Evolutionary conservation across 2,329 filamentous ascomycete genomes (phyloP).

Genomic region (Fonsecaea pedrosoi): DNA sequence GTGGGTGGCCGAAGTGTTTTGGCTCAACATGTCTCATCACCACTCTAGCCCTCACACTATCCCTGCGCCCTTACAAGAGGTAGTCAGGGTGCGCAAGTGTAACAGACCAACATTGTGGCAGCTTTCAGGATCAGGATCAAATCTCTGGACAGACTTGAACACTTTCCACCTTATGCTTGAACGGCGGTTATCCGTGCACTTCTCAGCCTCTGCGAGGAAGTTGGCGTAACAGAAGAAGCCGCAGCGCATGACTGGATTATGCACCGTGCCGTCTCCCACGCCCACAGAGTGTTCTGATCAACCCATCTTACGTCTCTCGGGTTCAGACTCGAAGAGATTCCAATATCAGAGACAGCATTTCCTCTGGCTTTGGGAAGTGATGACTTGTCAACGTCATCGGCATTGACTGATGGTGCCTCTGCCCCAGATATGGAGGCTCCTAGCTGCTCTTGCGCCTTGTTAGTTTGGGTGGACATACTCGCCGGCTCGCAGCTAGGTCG

Average conservation of each 20-base stretch:
- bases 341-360: neutral
- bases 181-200: neutral
- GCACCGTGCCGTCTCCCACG: neutral
- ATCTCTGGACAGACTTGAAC: neutral
- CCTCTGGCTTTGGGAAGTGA: neutral
- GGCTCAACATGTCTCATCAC: too few species aligned
- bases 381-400: neutral
- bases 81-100: too few species aligned
- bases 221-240: neutral
- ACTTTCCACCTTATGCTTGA: neutral
- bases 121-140: neutral
- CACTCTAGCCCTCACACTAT: too few species aligned
- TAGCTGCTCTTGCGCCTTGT: neutral
- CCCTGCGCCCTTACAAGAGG: too few species aligned
- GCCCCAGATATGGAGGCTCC: neutral
- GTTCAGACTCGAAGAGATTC: neutral
- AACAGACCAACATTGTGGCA: neutral
- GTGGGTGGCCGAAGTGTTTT: neutral
- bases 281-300: neutral
- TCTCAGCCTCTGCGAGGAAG: neutral
- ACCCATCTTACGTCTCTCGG: neutral
- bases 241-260: neutral
- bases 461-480: neutral
- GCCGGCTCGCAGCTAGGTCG: neutral
- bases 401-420: neutral